Base-by-base conservation (phyloP, 2,329 filamentous ascomycete species). In the Claviceps fusiformis region DNA sequence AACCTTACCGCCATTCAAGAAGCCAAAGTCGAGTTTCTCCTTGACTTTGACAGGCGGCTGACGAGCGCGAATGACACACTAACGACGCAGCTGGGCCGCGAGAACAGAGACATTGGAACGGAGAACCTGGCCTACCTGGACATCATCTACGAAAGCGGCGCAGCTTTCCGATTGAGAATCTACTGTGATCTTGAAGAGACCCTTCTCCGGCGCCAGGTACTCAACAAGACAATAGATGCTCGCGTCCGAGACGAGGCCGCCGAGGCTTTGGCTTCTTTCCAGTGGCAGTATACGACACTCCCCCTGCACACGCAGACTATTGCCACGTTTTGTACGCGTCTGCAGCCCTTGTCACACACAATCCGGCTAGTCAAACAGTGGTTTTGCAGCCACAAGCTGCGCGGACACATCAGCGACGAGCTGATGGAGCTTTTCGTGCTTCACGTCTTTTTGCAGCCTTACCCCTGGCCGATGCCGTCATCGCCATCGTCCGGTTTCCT, bases 1-100 rank as follows among this genome's bases (percentile, higher is more conserved):
- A 89, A 95, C 64, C 72, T 97, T 9, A 81, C 81, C 3, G 91
- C 92, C 5, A 95, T 97, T 55, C 93, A 98, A 68, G 83, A 90
- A 64, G 91, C 90, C 13, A 98, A 98, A 70, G 80, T 95, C 44
- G 93, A 95, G 3, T 95, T 98, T 65, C 75, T 93, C 4, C 72
- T 96, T 3, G 81, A 84, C 62, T 83, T 95, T 55, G 82, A 84
- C 52, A 82, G 85, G 53, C 77, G 89, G 3, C 72, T 98, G 2
- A 76, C 80, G 54, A 76, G 80, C 19, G 71, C 75, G 3, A 80
- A 84, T 31, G 74, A 79, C 9, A 76, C 74, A 46, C 76, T 89
- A 45, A 80, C 74, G 33, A 83, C 84, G 7, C 82, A 83, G 49
- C 73, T 97, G 13, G 92, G 93, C 0, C 75, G 95, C 17, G 93